Percentiles rank a stretch among this genome's conserved stretches.
Conservation (phyloP, 1,284 basidiomycete genomes). For the Exsudoporus floridanus region DNA sequence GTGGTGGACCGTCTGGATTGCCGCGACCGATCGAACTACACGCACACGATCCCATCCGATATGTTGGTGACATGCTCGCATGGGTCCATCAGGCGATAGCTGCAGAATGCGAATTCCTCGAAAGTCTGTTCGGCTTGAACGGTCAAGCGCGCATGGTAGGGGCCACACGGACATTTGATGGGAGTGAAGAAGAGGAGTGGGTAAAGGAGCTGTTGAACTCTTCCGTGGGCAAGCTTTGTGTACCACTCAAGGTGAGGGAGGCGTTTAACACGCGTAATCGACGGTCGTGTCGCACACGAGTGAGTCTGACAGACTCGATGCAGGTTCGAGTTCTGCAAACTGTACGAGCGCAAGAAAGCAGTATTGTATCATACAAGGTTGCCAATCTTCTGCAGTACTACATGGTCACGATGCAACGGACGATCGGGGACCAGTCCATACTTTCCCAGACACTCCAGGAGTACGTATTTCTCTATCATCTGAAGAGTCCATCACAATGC, state of each 20-base stretch:
- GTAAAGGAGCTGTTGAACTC: slow-evolving; percentile 83
- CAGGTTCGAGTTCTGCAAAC: slow-evolving; percentile 90
- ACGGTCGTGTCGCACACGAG: background rate
- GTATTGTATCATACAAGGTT: slow-evolving; percentile 88
- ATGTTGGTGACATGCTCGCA: slow-evolving; percentile 97
- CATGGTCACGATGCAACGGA: slow-evolving; percentile 86
- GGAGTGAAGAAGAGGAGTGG: slow-evolving; percentile 75
- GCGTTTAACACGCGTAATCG: background rate
- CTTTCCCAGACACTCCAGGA: slow-evolving; percentile 80
- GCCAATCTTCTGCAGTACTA: slow-evolving; percentile 96
- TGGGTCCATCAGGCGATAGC: slow-evolving; percentile 98
- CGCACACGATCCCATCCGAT: slow-evolving; percentile 94
- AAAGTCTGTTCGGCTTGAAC: slow-evolving; percentile 75
- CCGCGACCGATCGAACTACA: slow-evolving; percentile 96
- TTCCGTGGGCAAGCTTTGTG: slow-evolving; percentile 80
- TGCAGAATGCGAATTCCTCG: slow-evolving; percentile 90
- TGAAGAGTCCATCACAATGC: background rate
- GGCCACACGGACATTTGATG: slow-evolving; percentile 56
- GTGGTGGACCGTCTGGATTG: slow-evolving; percentile 84
- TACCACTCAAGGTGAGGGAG: slow-evolving; percentile 73
- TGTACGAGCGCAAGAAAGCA: slow-evolving; percentile 88
- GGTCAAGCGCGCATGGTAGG: slow-evolving; percentile 66
- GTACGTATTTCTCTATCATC: slow-evolving; percentile 45
- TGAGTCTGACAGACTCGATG: background rate
- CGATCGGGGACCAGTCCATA: slow-evolving; percentile 79